Conservation (phyloP, 208 protist species). For the Acanthamoeba healyi region DNA sequence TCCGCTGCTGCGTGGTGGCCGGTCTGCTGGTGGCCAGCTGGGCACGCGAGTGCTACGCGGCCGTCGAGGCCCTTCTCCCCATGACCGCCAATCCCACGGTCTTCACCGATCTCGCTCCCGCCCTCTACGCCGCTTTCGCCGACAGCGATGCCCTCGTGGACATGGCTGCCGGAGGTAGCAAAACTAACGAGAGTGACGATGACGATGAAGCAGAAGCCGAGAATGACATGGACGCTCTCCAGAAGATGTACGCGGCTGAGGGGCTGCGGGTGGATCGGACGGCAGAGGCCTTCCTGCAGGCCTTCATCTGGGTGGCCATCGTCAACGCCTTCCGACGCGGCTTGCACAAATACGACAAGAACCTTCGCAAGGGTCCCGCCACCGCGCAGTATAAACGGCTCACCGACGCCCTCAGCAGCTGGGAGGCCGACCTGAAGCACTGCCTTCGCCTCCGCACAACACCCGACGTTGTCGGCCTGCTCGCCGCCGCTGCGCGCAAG, state of each 20-base stretch:
- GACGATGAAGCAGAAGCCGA: not conserved
- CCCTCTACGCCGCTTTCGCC: not conserved
- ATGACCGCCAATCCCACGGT: constrained; percentile 10
- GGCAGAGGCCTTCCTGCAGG: constrained; percentile 42
- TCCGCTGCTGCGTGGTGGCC: constrained; percentile 49
- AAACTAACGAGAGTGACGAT: not conserved
- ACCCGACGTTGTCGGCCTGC: not conserved
- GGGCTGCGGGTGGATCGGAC: not conserved
- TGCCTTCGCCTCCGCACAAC: not conserved
- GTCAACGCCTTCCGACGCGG: constrained; percentile 31
- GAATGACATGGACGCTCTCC: not conserved
- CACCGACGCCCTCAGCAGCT: not conserved
- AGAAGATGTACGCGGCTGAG: constrained; percentile 17
- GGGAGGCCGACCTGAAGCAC: constrained; percentile 28
- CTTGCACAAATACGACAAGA: not conserved
- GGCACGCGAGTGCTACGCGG: constrained; percentile 31
- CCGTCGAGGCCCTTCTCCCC: constrained; percentile 30
- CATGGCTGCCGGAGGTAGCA: not conserved
- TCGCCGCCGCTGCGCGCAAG: not conserved
- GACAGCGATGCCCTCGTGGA: not conserved
- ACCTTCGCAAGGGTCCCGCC: not conserved
- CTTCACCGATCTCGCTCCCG: constrained; percentile 16
- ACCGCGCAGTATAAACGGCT: not conserved
- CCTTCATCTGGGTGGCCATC: constrained; percentile 61
- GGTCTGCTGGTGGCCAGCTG: constrained; percentile 38